Conservation (phyloP, 202 grass and related monocot species). For the Elaeis oleifera region DNA sequence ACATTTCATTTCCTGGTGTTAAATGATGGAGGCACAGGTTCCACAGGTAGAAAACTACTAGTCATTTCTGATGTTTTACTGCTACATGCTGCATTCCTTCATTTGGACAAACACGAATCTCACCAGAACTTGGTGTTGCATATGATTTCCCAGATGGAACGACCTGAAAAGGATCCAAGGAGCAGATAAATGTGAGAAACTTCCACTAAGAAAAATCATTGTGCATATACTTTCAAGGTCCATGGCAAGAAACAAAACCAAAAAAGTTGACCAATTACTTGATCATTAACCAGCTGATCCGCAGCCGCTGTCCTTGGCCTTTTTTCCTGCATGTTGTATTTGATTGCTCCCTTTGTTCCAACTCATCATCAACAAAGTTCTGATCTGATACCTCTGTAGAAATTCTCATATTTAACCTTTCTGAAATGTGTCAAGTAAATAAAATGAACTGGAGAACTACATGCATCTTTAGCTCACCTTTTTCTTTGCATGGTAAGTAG, state of each 20-base stretch:
- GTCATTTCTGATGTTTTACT: neutral
- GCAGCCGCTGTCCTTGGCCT: constrained; percentile 22
- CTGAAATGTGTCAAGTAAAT: constrained; percentile 30
- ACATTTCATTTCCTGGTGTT: no score
- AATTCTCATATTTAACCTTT: constrained; percentile 45
- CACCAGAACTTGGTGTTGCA: neutral
- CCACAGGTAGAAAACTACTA: neutral
- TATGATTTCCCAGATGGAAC: constrained; percentile 23
- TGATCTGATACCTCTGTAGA: constrained; percentile 79
- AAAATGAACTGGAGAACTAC: constrained; percentile 3
- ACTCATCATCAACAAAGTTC: constrained; percentile 55
- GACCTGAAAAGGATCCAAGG: constrained; percentile 18
- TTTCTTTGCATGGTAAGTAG: no score
- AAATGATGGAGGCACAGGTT: no score
- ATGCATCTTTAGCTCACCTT: no score
- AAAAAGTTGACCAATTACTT: constrained; percentile 24
- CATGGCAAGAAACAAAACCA: neutral
- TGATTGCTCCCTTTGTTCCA: constrained; percentile 19
- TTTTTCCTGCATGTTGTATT: constrained; percentile 23
- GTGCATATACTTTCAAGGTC: neutral
- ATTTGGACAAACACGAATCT: neutral
- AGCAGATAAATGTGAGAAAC: constrained; percentile 11
- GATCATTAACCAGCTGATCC: constrained; percentile 20
- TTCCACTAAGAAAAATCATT: neutral
- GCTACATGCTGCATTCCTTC: constrained; percentile 8